phyloP scores from a whole-genome alignment of 306 rosid species.

The Canavalia gladiata region DNA sequence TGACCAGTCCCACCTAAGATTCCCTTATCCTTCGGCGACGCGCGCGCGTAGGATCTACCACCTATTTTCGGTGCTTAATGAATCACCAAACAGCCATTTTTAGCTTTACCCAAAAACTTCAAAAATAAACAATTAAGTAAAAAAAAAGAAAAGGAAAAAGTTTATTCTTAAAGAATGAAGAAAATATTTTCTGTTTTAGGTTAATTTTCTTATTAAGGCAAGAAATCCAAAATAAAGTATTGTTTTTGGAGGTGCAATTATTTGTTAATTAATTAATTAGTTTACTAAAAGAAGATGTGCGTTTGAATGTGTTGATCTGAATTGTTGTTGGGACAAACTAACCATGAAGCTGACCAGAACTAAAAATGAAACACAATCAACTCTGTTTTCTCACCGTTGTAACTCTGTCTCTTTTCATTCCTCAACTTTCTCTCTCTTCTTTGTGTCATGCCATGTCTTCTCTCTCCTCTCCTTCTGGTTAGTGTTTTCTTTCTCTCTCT shows the following conservation, averaged over 20 bases:
- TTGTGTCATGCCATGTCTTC: constrained; percentile 47
- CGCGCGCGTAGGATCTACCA: constrained; percentile 12
- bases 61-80: constrained; percentile 31
- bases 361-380: constrained; percentile 50
- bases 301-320: constrained; percentile 20
- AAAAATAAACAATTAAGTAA: background rate
- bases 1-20: constrained; percentile 52
- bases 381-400: constrained; percentile 57
- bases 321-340: constrained; percentile 42
- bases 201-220: constrained; percentile 15
- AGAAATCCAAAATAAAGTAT: background rate
- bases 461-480: constrained; percentile 56
- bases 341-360: constrained; percentile 49
- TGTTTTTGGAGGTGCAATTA: background rate
- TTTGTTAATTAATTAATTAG: background rate
- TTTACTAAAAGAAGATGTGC: background rate
- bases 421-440: constrained; percentile 38
- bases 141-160: background rate
- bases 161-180: background rate
- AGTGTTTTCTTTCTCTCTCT: constrained; percentile 43
- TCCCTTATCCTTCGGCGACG: constrained; percentile 56
- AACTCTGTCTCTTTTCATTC: constrained; percentile 35
- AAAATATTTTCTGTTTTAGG: background rate
- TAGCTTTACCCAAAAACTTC: background rate
- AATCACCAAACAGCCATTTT: constrained; percentile 10